phyloP scores from a whole-genome alignment of 176 grass and related monocot genomes.

The Lolium rigidum region DNA sequence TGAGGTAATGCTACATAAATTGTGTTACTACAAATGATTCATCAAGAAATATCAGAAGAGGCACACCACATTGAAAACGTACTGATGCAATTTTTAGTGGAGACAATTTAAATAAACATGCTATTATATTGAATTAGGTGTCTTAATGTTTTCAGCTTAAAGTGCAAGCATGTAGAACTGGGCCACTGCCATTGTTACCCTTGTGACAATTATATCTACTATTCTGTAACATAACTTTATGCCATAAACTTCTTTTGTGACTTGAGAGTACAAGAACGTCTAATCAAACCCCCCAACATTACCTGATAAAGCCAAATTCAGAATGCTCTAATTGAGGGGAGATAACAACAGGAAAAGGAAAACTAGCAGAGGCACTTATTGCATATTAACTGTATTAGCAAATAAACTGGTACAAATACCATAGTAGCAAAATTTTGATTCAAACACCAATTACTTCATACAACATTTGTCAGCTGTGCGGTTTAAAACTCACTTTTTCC shows the following conservation, averaged over 20 bases:
- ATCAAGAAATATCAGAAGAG: slow-evolving; percentile 20
- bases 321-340: background rate
- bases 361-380: slow-evolving; percentile 11
- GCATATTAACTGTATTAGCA: background rate
- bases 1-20: slow-evolving; percentile 28
- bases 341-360: background rate
- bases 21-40: slow-evolving; percentile 23
- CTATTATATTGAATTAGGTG: slow-evolving; percentile 3
- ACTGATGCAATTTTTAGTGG: background rate
- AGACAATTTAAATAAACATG: slow-evolving; percentile 1
- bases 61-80: background rate
- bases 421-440: too few relatives aligned
- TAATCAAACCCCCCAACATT: background rate
- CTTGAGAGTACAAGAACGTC: background rate
- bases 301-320: background rate
- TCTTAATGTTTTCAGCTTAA: slow-evolving; percentile 21
- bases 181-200: background rate
- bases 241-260: background rate
- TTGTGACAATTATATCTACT: background rate
- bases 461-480: background rate
- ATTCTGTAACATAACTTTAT: background rate
- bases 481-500: slow-evolving; percentile 25
- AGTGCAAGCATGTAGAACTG: slow-evolving; percentile 10
- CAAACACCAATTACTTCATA: slow-evolving; percentile 18
- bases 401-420: too few relatives aligned